phyloP scores from a whole-genome alignment of 805 yeast species.

The Kuraishia borneana region DNA sequence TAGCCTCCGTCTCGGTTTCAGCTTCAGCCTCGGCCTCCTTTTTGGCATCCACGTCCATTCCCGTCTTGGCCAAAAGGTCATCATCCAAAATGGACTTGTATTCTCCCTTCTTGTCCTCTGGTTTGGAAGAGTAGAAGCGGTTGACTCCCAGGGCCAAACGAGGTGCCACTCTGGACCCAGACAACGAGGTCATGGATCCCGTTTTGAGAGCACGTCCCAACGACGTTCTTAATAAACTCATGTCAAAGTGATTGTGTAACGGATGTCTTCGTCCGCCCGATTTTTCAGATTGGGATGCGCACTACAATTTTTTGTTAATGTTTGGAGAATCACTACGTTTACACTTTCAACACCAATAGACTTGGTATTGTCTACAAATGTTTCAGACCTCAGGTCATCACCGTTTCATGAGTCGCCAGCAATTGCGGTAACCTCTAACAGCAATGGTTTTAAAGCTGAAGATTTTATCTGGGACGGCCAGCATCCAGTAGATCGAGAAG shows the following conservation, averaged over 20 bases:
- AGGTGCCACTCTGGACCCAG: neutral
- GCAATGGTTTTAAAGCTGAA: constrained; percentile 96
- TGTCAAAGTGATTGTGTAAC: neutral
- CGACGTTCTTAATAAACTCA: neutral
- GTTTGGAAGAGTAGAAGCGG: neutral
- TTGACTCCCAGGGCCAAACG: neutral
- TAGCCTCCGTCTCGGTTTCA: neutral
- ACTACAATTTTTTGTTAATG: too few relatives aligned
- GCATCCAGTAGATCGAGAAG: constrained; percentile 11
- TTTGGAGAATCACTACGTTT: too few relatives aligned
- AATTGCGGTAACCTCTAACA: constrained; percentile 79
- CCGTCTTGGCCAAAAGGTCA: constrained; percentile 74
- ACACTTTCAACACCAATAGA: too few relatives aligned
- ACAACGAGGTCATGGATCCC: neutral
- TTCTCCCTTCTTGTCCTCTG: constrained; percentile 12
- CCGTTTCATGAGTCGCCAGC: constrained; percentile 83
- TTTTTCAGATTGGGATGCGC: too few relatives aligned
- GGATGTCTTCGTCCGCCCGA: too few relatives aligned
- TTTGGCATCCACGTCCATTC: constrained; percentile 46
- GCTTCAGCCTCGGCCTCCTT: constrained; percentile 3
- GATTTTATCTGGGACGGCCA: constrained; percentile 8
- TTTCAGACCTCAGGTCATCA: constrained; percentile 90
- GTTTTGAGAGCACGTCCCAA: neutral
- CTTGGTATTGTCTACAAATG: too few relatives aligned
- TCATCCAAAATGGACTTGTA: constrained; percentile 58